These are phyloP conservation scores for Salix dunnii DNA, from an alignment of 345 rosid genomes.

Conservation along the genomic window DNA sequence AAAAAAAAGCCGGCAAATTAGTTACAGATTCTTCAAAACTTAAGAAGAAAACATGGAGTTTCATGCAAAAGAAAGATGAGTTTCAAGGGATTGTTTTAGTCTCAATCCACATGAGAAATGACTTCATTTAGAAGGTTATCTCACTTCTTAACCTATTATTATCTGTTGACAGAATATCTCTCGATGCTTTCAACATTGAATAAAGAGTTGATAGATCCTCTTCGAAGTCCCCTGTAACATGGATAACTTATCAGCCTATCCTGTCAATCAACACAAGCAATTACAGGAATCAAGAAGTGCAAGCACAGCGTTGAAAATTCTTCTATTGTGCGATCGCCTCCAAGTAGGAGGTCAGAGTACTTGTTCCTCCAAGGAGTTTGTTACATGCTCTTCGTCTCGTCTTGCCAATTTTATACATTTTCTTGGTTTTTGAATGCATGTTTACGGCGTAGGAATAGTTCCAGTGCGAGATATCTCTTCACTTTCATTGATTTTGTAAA, in stretches of 20 bases:
- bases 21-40: neutral
- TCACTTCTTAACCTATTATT: neutral
- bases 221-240: slow-evolving; percentile 27
- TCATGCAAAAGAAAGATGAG: neutral
- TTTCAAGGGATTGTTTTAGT: neutral
- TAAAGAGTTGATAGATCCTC: slow-evolving; percentile 28
- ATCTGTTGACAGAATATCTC: slow-evolving; percentile 25
- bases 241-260: slow-evolving; percentile 19
- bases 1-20: neutral
- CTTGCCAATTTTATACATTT: neutral
- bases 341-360: neutral
- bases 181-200: slow-evolving; percentile 26
- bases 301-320: neutral
- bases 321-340: neutral
- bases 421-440: neutral
- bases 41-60: neutral
- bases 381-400: neutral
- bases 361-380: neutral
- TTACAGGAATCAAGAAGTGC: neutral
- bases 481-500: neutral
- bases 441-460: neutral
- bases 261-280: slow-evolving; percentile 1
- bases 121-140: neutral
- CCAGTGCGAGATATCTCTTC: neutral
- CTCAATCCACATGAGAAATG: neutral